Evolutionary conservation across 2,329 filamentous ascomycete species (phyloP).

Genomic region (Fusarium tricinctum): DNA sequence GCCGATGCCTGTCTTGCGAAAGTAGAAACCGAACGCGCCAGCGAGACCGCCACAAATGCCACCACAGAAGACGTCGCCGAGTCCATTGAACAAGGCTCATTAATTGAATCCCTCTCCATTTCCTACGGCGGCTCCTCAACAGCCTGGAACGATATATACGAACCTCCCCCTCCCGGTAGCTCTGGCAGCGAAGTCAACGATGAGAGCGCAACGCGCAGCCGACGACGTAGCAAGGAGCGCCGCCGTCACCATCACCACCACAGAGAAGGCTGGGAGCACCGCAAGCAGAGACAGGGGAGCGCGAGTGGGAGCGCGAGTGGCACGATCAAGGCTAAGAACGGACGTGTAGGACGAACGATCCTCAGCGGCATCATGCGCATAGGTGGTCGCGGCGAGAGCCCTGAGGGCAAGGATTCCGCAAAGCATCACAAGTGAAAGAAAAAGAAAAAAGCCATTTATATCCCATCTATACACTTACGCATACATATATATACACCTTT

Average conservation of each 20-base stretch:
- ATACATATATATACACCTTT: conserved; percentile 28
- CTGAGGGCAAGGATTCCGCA: conserved; percentile 53
- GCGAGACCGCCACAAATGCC: conserved; percentile 52
- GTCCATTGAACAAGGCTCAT: conserved; percentile 61
- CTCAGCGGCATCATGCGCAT: conserved; percentile 62
- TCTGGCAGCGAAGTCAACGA: conserved; percentile 64
- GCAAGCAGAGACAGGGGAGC: conserved; percentile 50
- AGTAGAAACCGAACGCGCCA: conserved; percentile 61
- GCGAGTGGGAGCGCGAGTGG: conserved; percentile 49
- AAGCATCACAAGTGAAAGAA: conserved; percentile 24
- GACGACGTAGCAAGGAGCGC: conserved; percentile 53
- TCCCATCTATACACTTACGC: conserved; percentile 24
- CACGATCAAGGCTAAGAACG: conserved; percentile 56
- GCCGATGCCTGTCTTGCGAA: conserved; percentile 66
- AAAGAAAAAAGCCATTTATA: conserved; percentile 11
- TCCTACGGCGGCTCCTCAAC: conserved; percentile 50
- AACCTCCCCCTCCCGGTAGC: conserved; percentile 61
- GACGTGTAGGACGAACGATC: conserved; percentile 59
- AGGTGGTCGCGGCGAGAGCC: conserved; percentile 58
- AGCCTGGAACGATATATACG: conserved; percentile 49
- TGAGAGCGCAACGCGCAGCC: conserved; percentile 32
- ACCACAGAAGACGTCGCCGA: conserved; percentile 60
- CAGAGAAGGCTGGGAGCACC: too few species aligned
- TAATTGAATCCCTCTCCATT: conserved; percentile 55
- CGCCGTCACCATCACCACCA: conserved; percentile 49